Evolutionary conservation across 345 rosid species (phyloP).

Genomic region (Gossypium mustelinum): DNA sequence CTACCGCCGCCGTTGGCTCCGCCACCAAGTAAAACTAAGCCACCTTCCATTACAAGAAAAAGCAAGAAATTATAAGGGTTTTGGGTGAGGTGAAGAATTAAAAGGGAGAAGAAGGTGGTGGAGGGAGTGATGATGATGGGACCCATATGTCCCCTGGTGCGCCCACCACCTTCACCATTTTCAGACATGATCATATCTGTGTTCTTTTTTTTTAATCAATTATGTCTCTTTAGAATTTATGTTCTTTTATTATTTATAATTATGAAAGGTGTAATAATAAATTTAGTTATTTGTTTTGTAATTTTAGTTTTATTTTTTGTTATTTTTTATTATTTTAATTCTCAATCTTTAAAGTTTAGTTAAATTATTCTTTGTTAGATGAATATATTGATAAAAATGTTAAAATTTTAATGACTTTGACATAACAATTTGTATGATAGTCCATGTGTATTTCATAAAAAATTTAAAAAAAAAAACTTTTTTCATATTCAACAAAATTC

Average conservation of each 20-base stretch:
- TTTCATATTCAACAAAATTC: too few relatives aligned
- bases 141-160: conserved; percentile 74
- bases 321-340: too few relatives aligned
- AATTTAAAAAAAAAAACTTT: rapidly evolving
- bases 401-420: too few relatives aligned
- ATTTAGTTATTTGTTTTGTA: too few relatives aligned
- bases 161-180: conserved; percentile 48
- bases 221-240: conserved; percentile 31
- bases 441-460: too few relatives aligned
- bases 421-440: too few relatives aligned
- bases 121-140: conserved; percentile 67
- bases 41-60: conserved; percentile 29
- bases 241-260: too few relatives aligned
- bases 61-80: conserved; percentile 19
- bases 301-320: too few relatives aligned
- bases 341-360: too few relatives aligned
- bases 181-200: too few relatives aligned
- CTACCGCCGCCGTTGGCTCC: neutral
- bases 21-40: conserved; percentile 30
- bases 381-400: too few relatives aligned
- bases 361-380: rapidly evolving
- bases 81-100: conserved; percentile 22
- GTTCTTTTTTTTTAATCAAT: conserved; percentile 26
- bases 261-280: too few relatives aligned
- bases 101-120: conserved; percentile 35